Conservation (phyloP, 2,329 filamentous ascomycete species). For the Cercospora sp. region DNA sequence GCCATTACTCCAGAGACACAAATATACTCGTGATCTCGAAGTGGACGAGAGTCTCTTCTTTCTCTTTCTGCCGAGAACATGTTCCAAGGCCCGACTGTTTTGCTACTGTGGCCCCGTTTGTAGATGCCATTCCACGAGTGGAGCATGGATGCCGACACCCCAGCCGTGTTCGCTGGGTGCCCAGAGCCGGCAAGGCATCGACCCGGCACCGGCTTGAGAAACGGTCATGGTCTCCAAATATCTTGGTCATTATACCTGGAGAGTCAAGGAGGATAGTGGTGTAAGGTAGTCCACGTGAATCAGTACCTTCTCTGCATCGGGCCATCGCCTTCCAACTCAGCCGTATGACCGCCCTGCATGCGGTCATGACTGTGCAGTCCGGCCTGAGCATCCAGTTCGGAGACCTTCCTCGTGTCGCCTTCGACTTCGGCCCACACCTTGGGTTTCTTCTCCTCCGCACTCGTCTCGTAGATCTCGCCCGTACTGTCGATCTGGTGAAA, state of each 20-base stretch:
- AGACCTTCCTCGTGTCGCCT: slow-evolving; percentile 4
- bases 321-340: slow-evolving; percentile 7
- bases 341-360: neutral
- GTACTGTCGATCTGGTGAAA: slow-evolving; percentile 8
- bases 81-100: neutral
- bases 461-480: slow-evolving; percentile 3
- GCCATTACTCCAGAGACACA: neutral
- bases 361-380: neutral
- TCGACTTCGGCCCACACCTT: slow-evolving; percentile 4
- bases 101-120: neutral
- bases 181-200: neutral
- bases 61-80: neutral
- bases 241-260: neutral
- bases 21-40: neutral
- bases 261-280: neutral
- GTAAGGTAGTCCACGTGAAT: neutral
- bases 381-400: slow-evolving; percentile 4
- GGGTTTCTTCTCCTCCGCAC: neutral
- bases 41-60: neutral
- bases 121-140: neutral
- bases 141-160: neutral
- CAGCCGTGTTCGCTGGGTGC: neutral
- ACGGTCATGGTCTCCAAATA: neutral
- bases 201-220: neutral
- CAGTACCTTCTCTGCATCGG: neutral